phyloP scores from a whole-genome alignment of 306 rosid species.

The Inga leiocalycina region DNA sequence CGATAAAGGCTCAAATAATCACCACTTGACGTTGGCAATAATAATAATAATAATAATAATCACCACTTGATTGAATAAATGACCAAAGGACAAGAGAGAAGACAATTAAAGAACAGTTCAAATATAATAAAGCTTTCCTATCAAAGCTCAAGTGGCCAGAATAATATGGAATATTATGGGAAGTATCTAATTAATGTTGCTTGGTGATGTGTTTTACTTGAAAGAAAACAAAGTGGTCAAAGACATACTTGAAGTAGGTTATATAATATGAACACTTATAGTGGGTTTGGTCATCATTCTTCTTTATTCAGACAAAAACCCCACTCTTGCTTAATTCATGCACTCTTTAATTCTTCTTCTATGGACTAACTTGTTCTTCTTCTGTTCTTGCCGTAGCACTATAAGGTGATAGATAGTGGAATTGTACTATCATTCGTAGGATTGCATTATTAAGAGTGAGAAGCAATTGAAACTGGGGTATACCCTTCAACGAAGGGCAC shows the following conservation, averaged over 20 bases:
- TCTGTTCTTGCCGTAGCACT: conserved; percentile 23
- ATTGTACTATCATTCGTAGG: conserved; percentile 20
- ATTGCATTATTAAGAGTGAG: conserved; percentile 33
- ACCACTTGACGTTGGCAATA: no score
- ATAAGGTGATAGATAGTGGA: conserved; percentile 19
- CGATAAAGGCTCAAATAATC: no score
- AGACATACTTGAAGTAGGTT: conserved; percentile 21
- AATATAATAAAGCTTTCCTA: neutral
- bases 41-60: no score
- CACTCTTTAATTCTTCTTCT: conserved; percentile 22
- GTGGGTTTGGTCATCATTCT: conserved; percentile 48
- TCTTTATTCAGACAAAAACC: conserved; percentile 31
- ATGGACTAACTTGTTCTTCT: conserved; percentile 6
- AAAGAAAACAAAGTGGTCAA: conserved; percentile 1
- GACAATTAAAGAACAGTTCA: conserved; percentile 7
- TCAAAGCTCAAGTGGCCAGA: conserved; percentile 30
- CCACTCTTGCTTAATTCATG: conserved; percentile 20
- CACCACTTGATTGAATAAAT: neutral
- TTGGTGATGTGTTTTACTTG: neutral
- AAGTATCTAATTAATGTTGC: conserved; percentile 27
- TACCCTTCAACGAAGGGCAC: neutral
- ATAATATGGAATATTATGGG: neutral
- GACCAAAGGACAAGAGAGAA: neutral
- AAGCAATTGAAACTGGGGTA: conserved; percentile 20
- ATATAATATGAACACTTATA: conserved; percentile 35